Evolutionary conservation across 768 basidiomycete species (phyloP).

Genomic region (Leccinellum luteum): DNA sequence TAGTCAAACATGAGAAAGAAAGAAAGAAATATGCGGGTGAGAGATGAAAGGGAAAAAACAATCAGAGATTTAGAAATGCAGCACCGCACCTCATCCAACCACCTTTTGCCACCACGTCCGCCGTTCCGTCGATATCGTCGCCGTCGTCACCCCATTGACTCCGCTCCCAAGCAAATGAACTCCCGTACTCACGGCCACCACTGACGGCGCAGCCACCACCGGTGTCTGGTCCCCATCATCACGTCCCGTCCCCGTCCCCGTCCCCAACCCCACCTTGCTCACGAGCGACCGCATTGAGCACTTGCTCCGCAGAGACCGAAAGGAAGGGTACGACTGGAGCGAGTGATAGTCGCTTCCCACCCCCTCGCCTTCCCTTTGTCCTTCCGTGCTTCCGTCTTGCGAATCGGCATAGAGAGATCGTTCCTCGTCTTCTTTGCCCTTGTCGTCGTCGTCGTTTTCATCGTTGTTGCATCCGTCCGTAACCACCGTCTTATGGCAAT

Average conservation of each 20-base stretch:
- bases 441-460: background rate
- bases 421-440: conserved; percentile 10
- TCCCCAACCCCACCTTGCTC: conserved; percentile 3
- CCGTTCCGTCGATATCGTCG: conserved; percentile 17
- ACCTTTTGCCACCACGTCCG: conserved; percentile 34
- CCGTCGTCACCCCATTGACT: background rate
- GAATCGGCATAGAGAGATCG: conserved; percentile 25
- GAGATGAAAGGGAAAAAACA: background rate
- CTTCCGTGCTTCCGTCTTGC: conserved; percentile 7
- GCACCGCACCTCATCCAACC: conserved; percentile 5
- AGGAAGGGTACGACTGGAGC: conserved; percentile 24
- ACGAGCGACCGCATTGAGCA: conserved; percentile 19
- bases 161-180: background rate
- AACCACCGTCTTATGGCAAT: background rate
- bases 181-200: background rate
- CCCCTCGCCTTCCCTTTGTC: conserved; percentile 5
- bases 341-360: conserved; percentile 31
- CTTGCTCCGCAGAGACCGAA: conserved; percentile 23
- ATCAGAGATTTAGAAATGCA: background rate
- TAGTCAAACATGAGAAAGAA: background rate
- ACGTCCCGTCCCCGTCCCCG: background rate
- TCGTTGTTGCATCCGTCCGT: background rate
- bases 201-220: background rate
- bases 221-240: background rate
- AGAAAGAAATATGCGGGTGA: background rate